phyloP scores from a whole-genome alignment of 139 green algal species.

The Chlorella sp. region DNA sequence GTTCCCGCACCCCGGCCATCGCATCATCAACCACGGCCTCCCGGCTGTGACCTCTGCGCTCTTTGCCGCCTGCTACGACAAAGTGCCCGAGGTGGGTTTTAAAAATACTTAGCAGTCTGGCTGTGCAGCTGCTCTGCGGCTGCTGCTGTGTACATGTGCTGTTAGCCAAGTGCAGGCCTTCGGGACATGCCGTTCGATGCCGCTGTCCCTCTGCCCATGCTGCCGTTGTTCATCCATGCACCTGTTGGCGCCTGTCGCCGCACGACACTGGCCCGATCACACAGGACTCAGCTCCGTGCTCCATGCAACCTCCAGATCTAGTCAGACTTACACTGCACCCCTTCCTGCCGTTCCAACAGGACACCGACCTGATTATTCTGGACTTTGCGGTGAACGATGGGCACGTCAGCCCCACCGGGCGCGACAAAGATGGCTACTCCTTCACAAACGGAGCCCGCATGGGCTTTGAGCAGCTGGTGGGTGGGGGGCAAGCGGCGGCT shows the following conservation, averaged over 20 bases:
- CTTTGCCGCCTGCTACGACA: constrained; percentile 34
- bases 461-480: constrained; percentile 29
- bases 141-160: not conserved
- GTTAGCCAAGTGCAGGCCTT: too few species aligned
- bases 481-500: not conserved
- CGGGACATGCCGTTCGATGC: too few species aligned
- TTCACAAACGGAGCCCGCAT: not conserved
- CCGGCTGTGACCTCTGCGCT: constrained; percentile 21
- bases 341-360: not conserved
- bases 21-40: constrained; percentile 19
- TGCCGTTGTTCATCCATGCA: not conserved
- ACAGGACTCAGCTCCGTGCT: too few species aligned
- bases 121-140: not conserved
- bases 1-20: constrained; percentile 27
- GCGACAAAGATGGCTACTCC: constrained; percentile 26
- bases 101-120: not conserved
- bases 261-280: too few species aligned
- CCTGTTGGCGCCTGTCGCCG: too few species aligned
- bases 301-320: too few species aligned
- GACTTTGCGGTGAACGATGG: constrained; percentile 38
- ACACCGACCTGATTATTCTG: not conserved
- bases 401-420: not conserved
- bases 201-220: not conserved
- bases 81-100: constrained; percentile 10
- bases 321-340: not conserved